Evolutionary conservation across 2,329 filamentous ascomycete genomes (phyloP), one percentile per base, ranked within the genome.

Genomic region (Epicoccum nigrum): DNA sequence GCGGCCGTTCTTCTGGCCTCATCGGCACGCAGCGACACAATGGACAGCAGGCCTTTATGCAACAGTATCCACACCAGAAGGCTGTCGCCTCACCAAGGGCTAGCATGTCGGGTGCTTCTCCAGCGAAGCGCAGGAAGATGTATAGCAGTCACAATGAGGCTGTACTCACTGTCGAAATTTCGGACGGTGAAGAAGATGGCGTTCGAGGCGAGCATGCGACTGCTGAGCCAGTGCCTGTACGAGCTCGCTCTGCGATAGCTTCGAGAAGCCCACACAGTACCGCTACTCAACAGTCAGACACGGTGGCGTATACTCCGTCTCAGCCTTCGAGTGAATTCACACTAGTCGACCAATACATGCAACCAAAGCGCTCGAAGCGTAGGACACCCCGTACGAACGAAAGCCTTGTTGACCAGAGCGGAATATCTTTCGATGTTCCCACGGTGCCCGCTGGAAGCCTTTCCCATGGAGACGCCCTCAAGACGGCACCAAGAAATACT

Each of bases 61-160:
- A 53, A 9, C 37, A 17, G 7, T 13, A 32, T 15, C 27, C 32
- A 3, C 12, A 8, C 13, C 5, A 33, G 3, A 33, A 21, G 20
- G 43, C 28, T 15, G n/a, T n/a, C n/a, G n/a, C n/a, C n/a, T n/a
- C n/a, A n/a, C n/a, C n/a, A n/a, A n/a, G n/a, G n/a, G n/a, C n/a
- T n/a, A n/a, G n/a, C n/a, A n/a, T n/a, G n/a, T n/a, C n/a, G n/a
- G n/a, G n/a, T n/a, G 13, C 33, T 19, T 31, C 39, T 8, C 38
- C 54, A 11, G 16, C 19, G 7, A 69, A 69, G 31, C 55, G 65
- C 25, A 57, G 57, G 35, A 69, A 64, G 27, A 62, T 34, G 6
- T 39, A 53, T 7, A 47, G 59, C 16, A 4, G 9, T 19, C 12
- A 9, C 25, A 15, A 21, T 3, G 9, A 16, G 4, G 21, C 25